A percentile compares a stretch with the other conserved stretches of the same genome.
These are phyloP conservation scores for Flueggea neowawraea DNA, from an alignment of 441 rosid genomes.

Conservation along the genomic window DNA sequence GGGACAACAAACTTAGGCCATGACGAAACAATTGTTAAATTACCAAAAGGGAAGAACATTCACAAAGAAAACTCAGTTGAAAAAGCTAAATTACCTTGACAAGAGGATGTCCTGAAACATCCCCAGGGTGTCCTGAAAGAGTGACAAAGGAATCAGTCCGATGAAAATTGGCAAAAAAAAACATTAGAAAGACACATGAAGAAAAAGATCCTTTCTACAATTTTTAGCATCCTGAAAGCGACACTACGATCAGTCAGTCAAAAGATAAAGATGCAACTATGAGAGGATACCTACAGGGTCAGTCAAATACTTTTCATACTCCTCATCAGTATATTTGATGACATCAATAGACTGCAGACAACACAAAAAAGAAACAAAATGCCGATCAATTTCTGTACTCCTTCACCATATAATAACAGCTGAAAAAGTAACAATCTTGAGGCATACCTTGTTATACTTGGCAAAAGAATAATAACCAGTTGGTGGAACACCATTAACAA, in stretches of 20 bases:
- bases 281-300: slow-evolving; percentile 76
- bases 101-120: slow-evolving; percentile 73
- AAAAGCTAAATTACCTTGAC: slow-evolving; percentile 52
- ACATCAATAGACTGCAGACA: slow-evolving; percentile 69
- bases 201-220: too few species aligned
- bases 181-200: too few species aligned
- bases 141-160: slow-evolving; percentile 12
- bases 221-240: too few species aligned
- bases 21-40: too few species aligned
- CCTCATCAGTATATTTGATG: slow-evolving; percentile 80
- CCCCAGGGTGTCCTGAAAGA: slow-evolving; percentile 45
- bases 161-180: slow-evolving; percentile 1
- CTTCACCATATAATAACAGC: too few species aligned
- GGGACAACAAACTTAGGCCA: too few species aligned
- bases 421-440: neutral
- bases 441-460: slow-evolving; percentile 83
- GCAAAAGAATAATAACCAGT: slow-evolving; percentile 97
- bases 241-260: too few species aligned
- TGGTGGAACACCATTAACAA: slow-evolving; percentile 87
- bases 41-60: too few species aligned
- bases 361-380: neutral
- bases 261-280: neutral
- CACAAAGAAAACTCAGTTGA: too few species aligned
- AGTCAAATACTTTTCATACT: slow-evolving; percentile 79
- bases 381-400: too few species aligned